phyloP scores from a whole-genome alignment of 2,329 filamentous ascomycete species.

The Aspergillus fumigatus region DNA sequence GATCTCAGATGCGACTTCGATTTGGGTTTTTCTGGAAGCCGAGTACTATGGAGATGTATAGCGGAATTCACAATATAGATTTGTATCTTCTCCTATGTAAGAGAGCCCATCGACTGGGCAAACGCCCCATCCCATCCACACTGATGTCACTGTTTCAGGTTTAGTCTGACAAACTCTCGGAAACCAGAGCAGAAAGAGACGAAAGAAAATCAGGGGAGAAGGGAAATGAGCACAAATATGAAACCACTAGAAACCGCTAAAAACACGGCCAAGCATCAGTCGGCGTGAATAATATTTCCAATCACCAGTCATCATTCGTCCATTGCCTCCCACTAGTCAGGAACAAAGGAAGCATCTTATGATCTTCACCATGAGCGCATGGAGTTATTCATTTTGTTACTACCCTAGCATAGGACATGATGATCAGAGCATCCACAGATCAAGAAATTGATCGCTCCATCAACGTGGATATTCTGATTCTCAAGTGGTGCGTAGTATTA shows the following conservation, averaged over 20 bases:
- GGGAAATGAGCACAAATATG: not conserved
- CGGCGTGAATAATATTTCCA: not conserved
- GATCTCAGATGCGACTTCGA: not conserved
- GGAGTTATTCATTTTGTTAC: not conserved
- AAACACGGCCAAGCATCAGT: not conserved
- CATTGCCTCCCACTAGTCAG: not conserved
- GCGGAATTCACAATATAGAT: not conserved
- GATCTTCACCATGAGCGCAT: not conserved
- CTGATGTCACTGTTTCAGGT: not conserved
- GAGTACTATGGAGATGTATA: not conserved
- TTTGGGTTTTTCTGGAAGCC: not conserved
- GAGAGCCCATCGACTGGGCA: not conserved
- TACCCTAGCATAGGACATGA: not conserved
- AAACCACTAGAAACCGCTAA: not conserved
- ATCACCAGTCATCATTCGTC: not conserved
- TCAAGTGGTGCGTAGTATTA: not conserved
- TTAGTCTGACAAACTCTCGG: not conserved
- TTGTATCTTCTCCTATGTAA: not conserved
- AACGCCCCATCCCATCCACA: not conserved
- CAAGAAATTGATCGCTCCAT: not conserved
- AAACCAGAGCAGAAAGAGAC: not conserved
- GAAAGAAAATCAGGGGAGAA: not conserved
- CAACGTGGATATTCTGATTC: not conserved
- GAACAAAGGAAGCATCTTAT: not conserved
- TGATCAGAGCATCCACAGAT: not conserved